Percentiles rank a stretch among this genome's conserved stretches.
Evolutionary conservation across 768 basidiomycete genomes (phyloP).

Genomic region (Strobilomyces dryophilus): DNA sequence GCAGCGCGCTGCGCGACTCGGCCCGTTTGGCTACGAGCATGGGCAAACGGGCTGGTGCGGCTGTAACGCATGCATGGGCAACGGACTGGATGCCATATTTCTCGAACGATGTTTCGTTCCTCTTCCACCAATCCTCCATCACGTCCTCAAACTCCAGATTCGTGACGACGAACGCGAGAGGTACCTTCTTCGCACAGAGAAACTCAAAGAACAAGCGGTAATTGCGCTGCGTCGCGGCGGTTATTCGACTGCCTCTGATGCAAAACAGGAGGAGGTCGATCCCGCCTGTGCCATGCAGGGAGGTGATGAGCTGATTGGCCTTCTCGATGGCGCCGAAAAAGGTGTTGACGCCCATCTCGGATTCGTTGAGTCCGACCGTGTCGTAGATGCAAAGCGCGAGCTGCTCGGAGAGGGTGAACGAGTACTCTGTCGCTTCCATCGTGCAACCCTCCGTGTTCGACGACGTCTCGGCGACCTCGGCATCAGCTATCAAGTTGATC

Average conservation of each 20-base stretch:
- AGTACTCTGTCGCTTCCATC: neutral
- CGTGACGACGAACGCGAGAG: neutral
- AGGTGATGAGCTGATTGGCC: too few relatives aligned
- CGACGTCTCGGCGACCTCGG: too few relatives aligned
- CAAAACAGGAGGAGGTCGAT: slow-evolving; percentile 4
- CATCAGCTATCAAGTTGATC: too few relatives aligned
- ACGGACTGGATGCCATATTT: neutral
- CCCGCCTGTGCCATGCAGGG: neutral
- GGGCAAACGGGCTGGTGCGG: neutral
- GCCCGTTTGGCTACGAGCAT: neutral
- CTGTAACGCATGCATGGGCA: slow-evolving; percentile 1
- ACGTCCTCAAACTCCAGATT: neutral
- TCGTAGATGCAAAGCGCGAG: too few relatives aligned
- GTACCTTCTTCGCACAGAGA: neutral
- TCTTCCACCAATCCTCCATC: slow-evolving; percentile 1
- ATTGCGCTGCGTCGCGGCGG: neutral
- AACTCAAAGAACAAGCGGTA: too few relatives aligned
- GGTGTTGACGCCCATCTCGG: too few relatives aligned
- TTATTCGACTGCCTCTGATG: neutral
- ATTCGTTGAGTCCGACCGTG: too few relatives aligned
- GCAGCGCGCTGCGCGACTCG: neutral
- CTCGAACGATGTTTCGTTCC: neutral
- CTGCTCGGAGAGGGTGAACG: neutral
- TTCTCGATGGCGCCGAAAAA: too few relatives aligned
- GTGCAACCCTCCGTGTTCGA: too few relatives aligned